phyloP scores from a whole-genome alignment of 352 stramenopile species.

The Pythium periplocum region DNA sequence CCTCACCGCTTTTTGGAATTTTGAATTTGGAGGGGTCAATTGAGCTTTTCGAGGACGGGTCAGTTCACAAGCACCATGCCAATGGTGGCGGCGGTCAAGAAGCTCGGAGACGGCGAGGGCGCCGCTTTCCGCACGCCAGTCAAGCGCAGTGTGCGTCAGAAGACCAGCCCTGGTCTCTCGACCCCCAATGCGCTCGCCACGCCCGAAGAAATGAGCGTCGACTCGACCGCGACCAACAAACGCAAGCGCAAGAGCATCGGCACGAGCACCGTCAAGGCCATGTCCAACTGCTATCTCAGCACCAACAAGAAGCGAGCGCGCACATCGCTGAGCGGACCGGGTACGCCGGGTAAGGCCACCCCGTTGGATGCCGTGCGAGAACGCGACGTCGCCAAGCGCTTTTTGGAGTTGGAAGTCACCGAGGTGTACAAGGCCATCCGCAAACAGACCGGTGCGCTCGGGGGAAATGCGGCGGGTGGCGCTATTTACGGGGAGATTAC shows the following conservation, averaged over 20 bases:
- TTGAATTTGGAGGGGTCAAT: conserved; percentile 13
- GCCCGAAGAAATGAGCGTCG: neutral
- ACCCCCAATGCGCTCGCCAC: neutral
- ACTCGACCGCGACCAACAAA: conserved; percentile 15
- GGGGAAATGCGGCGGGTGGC: conserved; percentile 92
- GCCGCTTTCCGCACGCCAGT: conserved; percentile 10
- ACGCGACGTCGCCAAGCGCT: conserved; percentile 63
- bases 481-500: conserved; percentile 99
- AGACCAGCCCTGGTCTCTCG: neutral
- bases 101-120: conserved; percentile 12
- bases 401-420: conserved; percentile 78
- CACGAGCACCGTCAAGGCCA: conserved; percentile 21
- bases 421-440: conserved; percentile 91
- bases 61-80: conserved; percentile 19
- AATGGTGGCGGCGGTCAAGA: conserved; percentile 21
- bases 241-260: conserved; percentile 55
- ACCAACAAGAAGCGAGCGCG: conserved; percentile 52
- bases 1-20: conserved; percentile 12
- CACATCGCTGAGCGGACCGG: conserved; percentile 36
- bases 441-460: conserved; percentile 92
- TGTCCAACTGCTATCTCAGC: conserved; percentile 15
- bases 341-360: conserved; percentile 66
- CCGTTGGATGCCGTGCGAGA: conserved; percentile 51
- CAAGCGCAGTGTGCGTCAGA: conserved; percentile 5
- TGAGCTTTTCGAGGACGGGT: neutral